Conservation (phyloP, 164 flowering plant genomes). For the Cinnamomum chago region DNA sequence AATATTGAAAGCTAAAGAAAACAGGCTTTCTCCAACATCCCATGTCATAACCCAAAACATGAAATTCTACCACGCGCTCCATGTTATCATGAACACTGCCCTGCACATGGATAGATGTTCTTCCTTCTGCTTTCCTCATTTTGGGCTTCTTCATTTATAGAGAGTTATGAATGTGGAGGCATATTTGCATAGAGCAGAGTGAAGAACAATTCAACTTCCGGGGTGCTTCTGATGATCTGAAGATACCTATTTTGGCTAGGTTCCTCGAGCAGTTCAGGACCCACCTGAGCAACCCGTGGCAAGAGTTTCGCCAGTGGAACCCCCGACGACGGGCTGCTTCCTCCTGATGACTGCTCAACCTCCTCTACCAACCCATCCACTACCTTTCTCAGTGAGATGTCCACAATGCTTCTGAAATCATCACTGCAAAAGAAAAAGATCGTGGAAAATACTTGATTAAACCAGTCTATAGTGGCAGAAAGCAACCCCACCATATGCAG, state of each 20-base stretch:
- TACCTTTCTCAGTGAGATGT: conserved; percentile 49
- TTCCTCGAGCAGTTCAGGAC: conserved; percentile 51
- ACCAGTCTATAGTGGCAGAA: too few relatives aligned
- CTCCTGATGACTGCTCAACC: conserved; percentile 25
- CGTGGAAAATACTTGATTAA: too few relatives aligned
- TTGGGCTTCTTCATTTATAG: not conserved
- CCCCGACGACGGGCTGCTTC: conserved; percentile 33
- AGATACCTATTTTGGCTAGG: conserved; percentile 51
- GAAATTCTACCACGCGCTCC: not conserved
- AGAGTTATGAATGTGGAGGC: conserved; percentile 21
- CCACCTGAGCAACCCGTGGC: conserved; percentile 53
- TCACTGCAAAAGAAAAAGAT: conserved; percentile 36
- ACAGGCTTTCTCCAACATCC: not conserved
- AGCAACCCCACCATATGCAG: too few relatives aligned
- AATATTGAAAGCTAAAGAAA: too few relatives aligned
- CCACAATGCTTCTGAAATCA: conserved; percentile 56
- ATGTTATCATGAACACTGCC: not conserved
- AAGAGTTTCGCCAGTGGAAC: conserved; percentile 68
- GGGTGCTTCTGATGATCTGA: conserved; percentile 40
- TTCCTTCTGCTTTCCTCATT: not conserved
- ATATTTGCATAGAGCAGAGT: conserved; percentile 70
- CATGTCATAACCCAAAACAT: not conserved
- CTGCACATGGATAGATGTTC: not conserved
- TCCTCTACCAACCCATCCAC: conserved; percentile 54
- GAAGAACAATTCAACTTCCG: conserved; percentile 76